Evolutionary conservation across 169 alveolate genomes (phyloP), one percentile per base, ranked within the genome.

Genomic region (Plasmodium vivax): DNA sequence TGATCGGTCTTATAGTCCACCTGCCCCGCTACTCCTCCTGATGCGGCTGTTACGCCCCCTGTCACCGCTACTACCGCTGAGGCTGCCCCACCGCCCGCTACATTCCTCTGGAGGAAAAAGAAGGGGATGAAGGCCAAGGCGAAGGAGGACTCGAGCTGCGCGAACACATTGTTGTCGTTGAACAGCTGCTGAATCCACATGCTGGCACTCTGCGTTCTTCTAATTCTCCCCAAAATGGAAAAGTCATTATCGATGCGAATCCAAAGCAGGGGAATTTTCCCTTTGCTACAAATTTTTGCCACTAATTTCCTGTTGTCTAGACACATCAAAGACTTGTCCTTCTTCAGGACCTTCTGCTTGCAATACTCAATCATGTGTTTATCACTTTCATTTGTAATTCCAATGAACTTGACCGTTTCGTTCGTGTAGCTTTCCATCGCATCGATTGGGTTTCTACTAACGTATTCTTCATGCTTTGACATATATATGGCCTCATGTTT

Each of bases 121-220:
- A 92, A 92, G 19, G 95, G 95, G 43, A 92, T 81, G 72, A 82
- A 92, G 10, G 95, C 95, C 79, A 92, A 47, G 12, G 95, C 92
- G 58, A 92, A 92, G 23, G 98, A 96, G n/a, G 98, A 97, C 73
- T 97, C 98, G 23, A 97, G 74, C 73, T 96, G 98, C 2, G 96
- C 43, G 58, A 77, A 95, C 3, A 96, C 85, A 84, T 96, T 96
- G 56, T 95, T 97, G 74, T 97, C 98, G 79, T 96, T 95, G 75
- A 93, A 81, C 77, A 97, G 90, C 95, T 97, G 98, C 92, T 97
- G 98, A 91, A 97, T 98, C 98, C 98, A 97, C 98, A 97, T 97
- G 45, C 97, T 82, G 85, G 97, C 73, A 93, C 96, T 87, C 96
- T 97, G 98, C 58, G 97, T 87, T 19, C 97, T 88, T 58, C 98